These are phyloP conservation scores for Naganishia kalamii DNA, from an alignment of 768 basidiomycete species.

Conservation along the genomic window DNA sequence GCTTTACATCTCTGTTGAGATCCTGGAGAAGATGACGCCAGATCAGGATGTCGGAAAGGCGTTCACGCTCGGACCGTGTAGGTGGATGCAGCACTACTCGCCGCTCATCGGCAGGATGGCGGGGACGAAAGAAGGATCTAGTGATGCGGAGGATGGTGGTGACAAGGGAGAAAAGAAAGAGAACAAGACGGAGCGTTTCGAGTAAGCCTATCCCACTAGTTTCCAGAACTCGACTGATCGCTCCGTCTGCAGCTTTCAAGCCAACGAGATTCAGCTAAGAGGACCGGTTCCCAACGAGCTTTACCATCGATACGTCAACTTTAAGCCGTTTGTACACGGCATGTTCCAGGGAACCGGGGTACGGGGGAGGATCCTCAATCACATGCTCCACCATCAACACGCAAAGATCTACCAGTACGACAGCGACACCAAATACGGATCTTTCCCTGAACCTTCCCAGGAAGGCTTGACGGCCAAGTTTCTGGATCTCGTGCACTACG, in stretches of 20 bases:
- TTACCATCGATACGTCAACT: conserved; percentile 48
- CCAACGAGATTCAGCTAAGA: conserved; percentile 51
- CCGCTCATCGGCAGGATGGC: conserved; percentile 50
- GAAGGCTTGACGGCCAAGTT: conserved; percentile 45
- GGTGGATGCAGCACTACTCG: conserved; percentile 49
- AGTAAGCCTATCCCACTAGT: not conserved
- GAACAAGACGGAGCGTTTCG: conserved; percentile 8
- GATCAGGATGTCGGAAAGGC: conserved; percentile 42
- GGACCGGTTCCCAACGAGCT: conserved; percentile 51
- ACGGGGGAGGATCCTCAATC: conserved; percentile 48
- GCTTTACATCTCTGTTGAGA: conserved; percentile 38
- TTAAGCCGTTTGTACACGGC: conserved; percentile 49
- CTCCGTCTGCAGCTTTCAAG: conserved; percentile 47
- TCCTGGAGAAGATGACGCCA: conserved; percentile 40
- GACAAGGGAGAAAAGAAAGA: not conserved
- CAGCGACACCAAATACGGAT: conserved; percentile 47
- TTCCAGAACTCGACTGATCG: not conserved
- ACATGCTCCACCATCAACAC: conserved; percentile 50
- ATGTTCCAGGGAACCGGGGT: conserved; percentile 50
- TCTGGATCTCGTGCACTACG: conserved; percentile 50
- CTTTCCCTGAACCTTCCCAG: conserved; percentile 30
- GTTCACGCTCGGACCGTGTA: conserved; percentile 50
- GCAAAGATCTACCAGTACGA: conserved; percentile 49
- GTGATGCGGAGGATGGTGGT: conserved; percentile 32
- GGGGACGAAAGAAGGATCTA: conserved; percentile 31